Base-by-base conservation (phyloP, 345 rosid species). In the Sonneratia alba region DNA sequence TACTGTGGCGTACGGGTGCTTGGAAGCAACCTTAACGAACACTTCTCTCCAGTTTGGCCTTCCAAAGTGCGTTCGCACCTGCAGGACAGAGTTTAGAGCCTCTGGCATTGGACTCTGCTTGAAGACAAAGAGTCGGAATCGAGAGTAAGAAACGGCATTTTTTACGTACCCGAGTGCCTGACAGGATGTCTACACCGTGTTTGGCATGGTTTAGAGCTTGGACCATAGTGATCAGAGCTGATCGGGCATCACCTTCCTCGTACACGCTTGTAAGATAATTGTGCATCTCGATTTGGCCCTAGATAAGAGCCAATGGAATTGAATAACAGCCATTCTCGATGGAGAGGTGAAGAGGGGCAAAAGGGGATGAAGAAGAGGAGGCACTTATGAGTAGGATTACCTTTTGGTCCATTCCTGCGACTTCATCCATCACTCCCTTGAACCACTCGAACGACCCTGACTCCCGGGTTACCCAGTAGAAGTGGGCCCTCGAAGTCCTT, bases 381-480 rank as follows among this genome's bases (percentile, higher is more conserved):
- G 45, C 45, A 56, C 27, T 22, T 56, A n/a, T 56, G 62, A 22
- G 32, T 21, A 32, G 37, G 38, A 53, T 85, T 90, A 95, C 99
- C 80, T 87, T 89, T 77, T 70, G 89, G 77, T 95, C 98, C 85
- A 88, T 89, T 73, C 84, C 97, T 57, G 99, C 93, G 49, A 95
- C 87, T 79, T 95, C 94, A 77, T 95, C 83, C 99, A 95, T 89
- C 75, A 89, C 97, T 65, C 96, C 98, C 86, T 89, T 89, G 73
- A 95, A 95, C 98, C 97, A 95, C 81, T 95, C 99, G 3, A 95
- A 85, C 1, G 97, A 95, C 24, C 92, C 97, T 0, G 93, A 86
- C 71, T 95, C 99, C 75, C 99, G 89, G 15, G 99, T 95, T 42
- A 95, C 99, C 97, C 99, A 95, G 73, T 89, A 92, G 85, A 95